These are phyloP conservation scores for Candida nonsorbophila DNA, from an alignment of 805 yeast species.

Conservation along the genomic window DNA sequence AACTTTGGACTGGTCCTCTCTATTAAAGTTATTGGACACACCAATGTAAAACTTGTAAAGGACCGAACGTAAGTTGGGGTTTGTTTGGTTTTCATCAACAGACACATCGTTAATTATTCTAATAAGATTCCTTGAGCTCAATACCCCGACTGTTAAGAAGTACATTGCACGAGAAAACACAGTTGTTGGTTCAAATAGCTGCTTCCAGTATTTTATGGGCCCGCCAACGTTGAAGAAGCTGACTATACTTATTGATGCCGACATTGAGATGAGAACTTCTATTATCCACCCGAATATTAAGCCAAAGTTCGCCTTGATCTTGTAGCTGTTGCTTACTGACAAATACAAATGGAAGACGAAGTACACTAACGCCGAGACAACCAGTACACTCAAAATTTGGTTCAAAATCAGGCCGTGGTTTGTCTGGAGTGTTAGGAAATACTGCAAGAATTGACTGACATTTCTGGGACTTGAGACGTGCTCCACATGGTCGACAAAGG, in stretches of 20 bases:
- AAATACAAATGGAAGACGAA: constrained; percentile 19
- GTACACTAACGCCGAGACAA: constrained; percentile 1
- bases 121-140: constrained; percentile 26
- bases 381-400: no score
- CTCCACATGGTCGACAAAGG: no score
- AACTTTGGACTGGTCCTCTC: constrained; percentile 6
- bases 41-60: constrained; percentile 27
- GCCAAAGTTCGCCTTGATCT: constrained; percentile 29
- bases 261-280: constrained; percentile 16
- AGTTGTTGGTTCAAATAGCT: constrained; percentile 22
- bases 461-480: no score
- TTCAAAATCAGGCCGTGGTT: no score
- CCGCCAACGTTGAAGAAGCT: constrained; percentile 9
- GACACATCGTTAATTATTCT: constrained; percentile 22
- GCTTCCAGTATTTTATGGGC: constrained; percentile 22
- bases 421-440: no score
- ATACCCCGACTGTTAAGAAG: constrained; percentile 17
- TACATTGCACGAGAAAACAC: constrained; percentile 16
- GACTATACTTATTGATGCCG: constrained; percentile 23
- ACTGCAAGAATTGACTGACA: background rate
- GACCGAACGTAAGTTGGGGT: constrained; percentile 12
- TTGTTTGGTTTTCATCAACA: constrained; percentile 2
- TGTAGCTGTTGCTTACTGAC: constrained; percentile 27
- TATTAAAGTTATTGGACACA: constrained; percentile 10
- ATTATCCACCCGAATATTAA: constrained; percentile 32